phyloP scores from a whole-genome alignment of 768 basidiomycete genomes.

The Leccinum disarticulatum region DNA sequence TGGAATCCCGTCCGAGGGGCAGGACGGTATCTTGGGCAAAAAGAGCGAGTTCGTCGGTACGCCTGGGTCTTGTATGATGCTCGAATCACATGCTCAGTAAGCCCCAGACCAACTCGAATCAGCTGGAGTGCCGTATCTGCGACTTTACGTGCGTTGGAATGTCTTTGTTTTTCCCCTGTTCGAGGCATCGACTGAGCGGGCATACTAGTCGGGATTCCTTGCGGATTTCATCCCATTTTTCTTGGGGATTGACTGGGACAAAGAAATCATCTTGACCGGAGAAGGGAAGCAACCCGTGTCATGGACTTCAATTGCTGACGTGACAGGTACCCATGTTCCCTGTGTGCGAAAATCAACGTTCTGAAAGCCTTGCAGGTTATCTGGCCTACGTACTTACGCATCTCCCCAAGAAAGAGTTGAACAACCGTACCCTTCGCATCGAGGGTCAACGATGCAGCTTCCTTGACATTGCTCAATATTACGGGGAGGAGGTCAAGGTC shows the following conservation, averaged over 20 bases:
- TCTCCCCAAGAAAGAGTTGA: slow-evolving; percentile 9
- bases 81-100: background rate
- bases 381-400: slow-evolving; percentile 24
- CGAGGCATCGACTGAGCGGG: background rate
- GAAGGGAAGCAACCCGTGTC: slow-evolving; percentile 23
- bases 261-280: slow-evolving; percentile 19
- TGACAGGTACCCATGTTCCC: slow-evolving; percentile 11
- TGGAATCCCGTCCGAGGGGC: slow-evolving; percentile 19
- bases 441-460: slow-evolving; percentile 16
- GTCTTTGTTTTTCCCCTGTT: background rate
- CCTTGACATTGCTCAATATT: slow-evolving; percentile 9
- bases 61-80: background rate
- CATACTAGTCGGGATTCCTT: slow-evolving; percentile 19
- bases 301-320: slow-evolving; percentile 26
- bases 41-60: slow-evolving; percentile 21
- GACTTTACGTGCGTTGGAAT: slow-evolving; percentile 22
- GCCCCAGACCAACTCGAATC: slow-evolving; percentile 12
- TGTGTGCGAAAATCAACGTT: background rate
- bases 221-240: slow-evolving; percentile 28
- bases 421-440: slow-evolving; percentile 16
- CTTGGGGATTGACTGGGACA: slow-evolving; percentile 14
- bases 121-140: slow-evolving; percentile 17
- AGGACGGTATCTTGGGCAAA: slow-evolving; percentile 19
- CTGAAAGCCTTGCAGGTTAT: slow-evolving; percentile 12
- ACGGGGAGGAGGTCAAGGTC: slow-evolving; percentile 10